phyloP scores from a whole-genome alignment of 768 basidiomycete species.

The Naganishia antarctica region DNA sequence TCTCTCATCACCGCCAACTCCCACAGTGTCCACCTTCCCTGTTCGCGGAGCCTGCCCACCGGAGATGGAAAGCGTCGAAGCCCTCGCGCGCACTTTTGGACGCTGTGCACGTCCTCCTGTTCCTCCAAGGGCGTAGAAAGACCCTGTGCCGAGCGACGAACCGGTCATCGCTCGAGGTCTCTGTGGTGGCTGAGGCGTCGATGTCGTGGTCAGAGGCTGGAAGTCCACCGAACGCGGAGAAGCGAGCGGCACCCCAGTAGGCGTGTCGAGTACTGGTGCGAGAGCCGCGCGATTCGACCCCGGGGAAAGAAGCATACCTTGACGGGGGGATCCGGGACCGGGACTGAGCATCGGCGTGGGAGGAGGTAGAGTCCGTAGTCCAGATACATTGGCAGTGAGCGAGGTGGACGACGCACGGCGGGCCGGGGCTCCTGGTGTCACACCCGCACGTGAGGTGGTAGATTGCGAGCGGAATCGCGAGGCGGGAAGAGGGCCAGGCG shows the following conservation, averaged over 20 bases:
- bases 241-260: background rate
- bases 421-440: too few species aligned
- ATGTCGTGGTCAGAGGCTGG: too few species aligned
- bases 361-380: too few species aligned
- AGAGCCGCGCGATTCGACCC: constrained; percentile 4
- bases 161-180: constrained; percentile 28
- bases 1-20: too few species aligned
- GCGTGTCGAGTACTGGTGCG: background rate
- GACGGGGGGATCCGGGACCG: background rate
- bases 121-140: constrained; percentile 45
- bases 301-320: background rate
- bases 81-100: too few species aligned
- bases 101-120: constrained; percentile 48
- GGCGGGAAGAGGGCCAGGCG: background rate
- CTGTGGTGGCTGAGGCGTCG: background rate
- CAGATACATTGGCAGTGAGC: background rate
- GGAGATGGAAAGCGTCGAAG: too few species aligned
- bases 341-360: background rate
- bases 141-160: constrained; percentile 15
- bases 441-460: too few species aligned
- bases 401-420: background rate
- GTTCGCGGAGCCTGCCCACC: too few species aligned
- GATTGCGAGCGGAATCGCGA: background rate
- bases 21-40: too few species aligned
- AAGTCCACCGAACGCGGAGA: too few species aligned